Conservation (phyloP, 2,329 filamentous ascomycete genomes). For the Penicillium paneum region DNA sequence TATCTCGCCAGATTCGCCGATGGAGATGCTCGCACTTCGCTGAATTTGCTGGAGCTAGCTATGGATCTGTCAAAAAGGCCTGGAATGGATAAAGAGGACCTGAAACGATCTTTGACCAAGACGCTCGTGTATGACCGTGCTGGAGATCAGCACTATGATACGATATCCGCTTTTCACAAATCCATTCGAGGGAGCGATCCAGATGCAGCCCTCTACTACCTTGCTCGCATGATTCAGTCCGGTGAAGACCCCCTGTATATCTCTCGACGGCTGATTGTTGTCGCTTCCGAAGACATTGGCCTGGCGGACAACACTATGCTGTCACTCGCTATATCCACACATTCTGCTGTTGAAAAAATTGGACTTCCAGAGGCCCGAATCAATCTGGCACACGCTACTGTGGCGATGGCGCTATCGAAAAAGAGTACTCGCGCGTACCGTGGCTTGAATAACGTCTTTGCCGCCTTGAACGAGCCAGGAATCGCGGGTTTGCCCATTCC, state of each 20-base stretch:
- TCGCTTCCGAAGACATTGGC: slow-evolving; percentile 91
- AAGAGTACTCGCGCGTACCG: slow-evolving; percentile 89
- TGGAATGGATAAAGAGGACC: slow-evolving; percentile 66
- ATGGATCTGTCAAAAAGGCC: slow-evolving; percentile 68
- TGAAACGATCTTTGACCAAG: slow-evolving; percentile 82
- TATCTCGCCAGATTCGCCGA: slow-evolving; percentile 87
- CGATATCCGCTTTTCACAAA: slow-evolving; percentile 96
- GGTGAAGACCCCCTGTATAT: slow-evolving; percentile 93
- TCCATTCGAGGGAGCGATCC: slow-evolving; percentile 82
- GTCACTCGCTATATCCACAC: slow-evolving; percentile 77
- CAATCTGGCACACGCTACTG: slow-evolving; percentile 80
- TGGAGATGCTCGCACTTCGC: slow-evolving; percentile 85
- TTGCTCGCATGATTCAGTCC: slow-evolving; percentile 91
- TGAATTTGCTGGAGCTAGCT: slow-evolving; percentile 88
- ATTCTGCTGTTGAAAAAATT: slow-evolving; percentile 85
- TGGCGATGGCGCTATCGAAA: slow-evolving; percentile 73
- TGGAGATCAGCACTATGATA: slow-evolving; percentile 96
- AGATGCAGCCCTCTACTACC: slow-evolving; percentile 88
- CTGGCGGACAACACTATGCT: slow-evolving; percentile 83
- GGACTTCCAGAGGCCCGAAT: slow-evolving; percentile 95
- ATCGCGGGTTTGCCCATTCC: slow-evolving; percentile 79
- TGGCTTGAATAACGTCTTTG: slow-evolving; percentile 73
- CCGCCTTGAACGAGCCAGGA: slow-evolving; percentile 76
- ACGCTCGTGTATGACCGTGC: slow-evolving; percentile 93
- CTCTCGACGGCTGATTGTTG: slow-evolving; percentile 87